Conservation (phyloP, 2,329 filamentous ascomycete species). For the Fusarium sororula region DNA sequence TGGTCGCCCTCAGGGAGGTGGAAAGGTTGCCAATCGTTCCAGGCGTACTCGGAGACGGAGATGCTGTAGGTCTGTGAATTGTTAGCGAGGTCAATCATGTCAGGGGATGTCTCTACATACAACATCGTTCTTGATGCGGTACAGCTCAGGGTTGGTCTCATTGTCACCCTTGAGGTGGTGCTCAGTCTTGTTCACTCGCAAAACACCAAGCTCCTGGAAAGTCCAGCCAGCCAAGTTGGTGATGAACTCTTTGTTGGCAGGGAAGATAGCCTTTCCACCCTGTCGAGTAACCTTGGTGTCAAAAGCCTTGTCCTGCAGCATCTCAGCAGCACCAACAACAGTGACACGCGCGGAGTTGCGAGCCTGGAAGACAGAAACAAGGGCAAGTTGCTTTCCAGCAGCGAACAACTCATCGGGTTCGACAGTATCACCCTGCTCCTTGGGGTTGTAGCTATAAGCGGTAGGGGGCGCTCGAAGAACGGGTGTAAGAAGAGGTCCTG, state of each 20-base stretch:
- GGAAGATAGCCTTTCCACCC: conserved; percentile 63
- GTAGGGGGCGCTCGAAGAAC: conserved; percentile 84
- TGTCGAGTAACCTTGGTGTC: conserved; percentile 77
- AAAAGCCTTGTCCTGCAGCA: conserved; percentile 90
- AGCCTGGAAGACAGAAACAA: conserved; percentile 89
- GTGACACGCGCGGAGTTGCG: conserved; percentile 92
- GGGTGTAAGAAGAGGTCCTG: conserved; percentile 79
- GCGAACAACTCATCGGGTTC: conserved; percentile 82
- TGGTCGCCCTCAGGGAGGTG: conserved; percentile 73
- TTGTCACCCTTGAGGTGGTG: conserved; percentile 71
- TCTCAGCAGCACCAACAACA: conserved; percentile 85
- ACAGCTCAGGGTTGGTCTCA: conserved; percentile 83
- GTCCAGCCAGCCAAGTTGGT: conserved; percentile 91
- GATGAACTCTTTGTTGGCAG: conserved; percentile 85
- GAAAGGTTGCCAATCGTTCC: conserved; percentile 80
- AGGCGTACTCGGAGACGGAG: conserved; percentile 85
- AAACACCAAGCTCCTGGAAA: conserved; percentile 91
- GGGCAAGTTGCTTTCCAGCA: conserved; percentile 80
- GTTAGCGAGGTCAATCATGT: conserved; percentile 35
- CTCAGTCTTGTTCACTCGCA: conserved; percentile 84
- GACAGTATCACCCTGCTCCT: conserved; percentile 77
- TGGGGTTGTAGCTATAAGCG: conserved; percentile 93
- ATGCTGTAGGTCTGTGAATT: conserved; percentile 78
- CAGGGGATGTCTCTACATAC: conserved; percentile 61
- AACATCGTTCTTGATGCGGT: conserved; percentile 96